phyloP scores from a whole-genome alignment of 306 rosid genomes.

The Quercus mongolica region DNA sequence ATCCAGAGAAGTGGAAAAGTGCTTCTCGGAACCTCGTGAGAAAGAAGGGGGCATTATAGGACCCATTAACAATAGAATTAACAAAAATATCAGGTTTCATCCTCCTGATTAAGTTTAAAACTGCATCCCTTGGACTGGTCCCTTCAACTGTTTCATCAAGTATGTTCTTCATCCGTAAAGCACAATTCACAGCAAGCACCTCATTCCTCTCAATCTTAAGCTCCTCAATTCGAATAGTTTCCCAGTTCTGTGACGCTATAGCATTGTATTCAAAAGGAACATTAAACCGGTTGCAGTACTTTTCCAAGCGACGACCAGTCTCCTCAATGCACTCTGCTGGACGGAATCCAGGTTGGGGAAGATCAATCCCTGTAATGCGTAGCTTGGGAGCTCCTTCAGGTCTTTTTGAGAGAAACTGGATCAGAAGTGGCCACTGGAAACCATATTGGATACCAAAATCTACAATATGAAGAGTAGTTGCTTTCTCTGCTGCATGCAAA shows the following conservation, averaged over 20 bases:
- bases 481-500: constrained; percentile 29
- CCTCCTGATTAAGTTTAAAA: neutral
- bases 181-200: neutral
- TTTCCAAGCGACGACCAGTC: constrained; percentile 68
- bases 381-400: constrained; percentile 43
- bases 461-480: constrained; percentile 50
- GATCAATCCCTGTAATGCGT: constrained; percentile 68
- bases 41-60: neutral
- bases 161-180: neutral
- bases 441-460: constrained; percentile 76
- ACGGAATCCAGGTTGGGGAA: constrained; percentile 76
- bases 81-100: neutral
- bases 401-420: constrained; percentile 43
- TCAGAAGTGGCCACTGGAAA: constrained; percentile 71
- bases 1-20: neutral
- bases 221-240: neutral
- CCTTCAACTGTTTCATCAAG: neutral
- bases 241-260: neutral
- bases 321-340: constrained; percentile 65
- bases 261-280: constrained; percentile 69
- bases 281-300: constrained; percentile 35
- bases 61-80: neutral
- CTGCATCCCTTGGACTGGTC: neutral
- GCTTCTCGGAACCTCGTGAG: neutral
- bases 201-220: neutral